Percentiles rank a stretch among this genome's conserved stretches.
phyloP scores from a whole-genome alignment of 2,329 filamentous ascomycete genomes.

The Aspergillus fructus region DNA sequence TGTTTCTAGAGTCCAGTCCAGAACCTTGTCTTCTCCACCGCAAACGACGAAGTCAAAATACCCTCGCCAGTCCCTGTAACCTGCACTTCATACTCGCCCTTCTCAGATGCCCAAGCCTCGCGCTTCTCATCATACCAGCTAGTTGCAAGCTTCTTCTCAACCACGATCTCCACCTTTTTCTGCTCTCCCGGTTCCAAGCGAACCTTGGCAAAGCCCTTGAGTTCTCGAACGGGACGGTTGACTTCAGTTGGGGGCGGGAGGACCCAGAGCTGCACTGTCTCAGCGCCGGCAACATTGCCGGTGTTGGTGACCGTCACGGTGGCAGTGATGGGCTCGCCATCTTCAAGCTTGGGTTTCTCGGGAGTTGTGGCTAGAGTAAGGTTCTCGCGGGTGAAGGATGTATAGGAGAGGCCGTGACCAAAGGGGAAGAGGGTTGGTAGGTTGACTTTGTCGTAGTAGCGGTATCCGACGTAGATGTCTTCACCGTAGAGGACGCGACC shows the following conservation, averaged over 20 bases:
- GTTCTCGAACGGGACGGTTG: constrained; percentile 59
- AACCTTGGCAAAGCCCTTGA: constrained; percentile 67
- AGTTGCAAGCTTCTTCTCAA: constrained; percentile 63
- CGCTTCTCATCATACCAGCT: constrained; percentile 71
- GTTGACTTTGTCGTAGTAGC: constrained; percentile 73
- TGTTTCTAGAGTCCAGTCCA: constrained; percentile 62
- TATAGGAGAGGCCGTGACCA: constrained; percentile 78
- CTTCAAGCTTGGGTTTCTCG: constrained; percentile 38
- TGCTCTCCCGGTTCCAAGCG: constrained; percentile 60
- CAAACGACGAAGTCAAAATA: constrained; percentile 54
- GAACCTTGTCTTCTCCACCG: constrained; percentile 61
- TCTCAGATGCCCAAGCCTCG: constrained; percentile 65
- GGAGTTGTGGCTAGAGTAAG: constrained; percentile 36
- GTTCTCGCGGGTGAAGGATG: constrained; percentile 60
- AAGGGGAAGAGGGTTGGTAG: constrained; percentile 71
- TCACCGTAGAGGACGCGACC: constrained; percentile 74
- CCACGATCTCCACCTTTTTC: constrained; percentile 55
- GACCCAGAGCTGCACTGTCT: constrained; percentile 58
- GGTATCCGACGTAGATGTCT: constrained; percentile 77
- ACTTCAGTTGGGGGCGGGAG: constrained; percentile 49
- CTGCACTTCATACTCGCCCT: constrained; percentile 63
- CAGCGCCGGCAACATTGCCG: constrained; percentile 52
- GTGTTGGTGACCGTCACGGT: constrained; percentile 53
- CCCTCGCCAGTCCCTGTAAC: constrained; percentile 58
- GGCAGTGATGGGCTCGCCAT: constrained; percentile 49